phyloP scores from a whole-genome alignment of 108 stramenopile species.

The Schizochytrium sp. region DNA sequence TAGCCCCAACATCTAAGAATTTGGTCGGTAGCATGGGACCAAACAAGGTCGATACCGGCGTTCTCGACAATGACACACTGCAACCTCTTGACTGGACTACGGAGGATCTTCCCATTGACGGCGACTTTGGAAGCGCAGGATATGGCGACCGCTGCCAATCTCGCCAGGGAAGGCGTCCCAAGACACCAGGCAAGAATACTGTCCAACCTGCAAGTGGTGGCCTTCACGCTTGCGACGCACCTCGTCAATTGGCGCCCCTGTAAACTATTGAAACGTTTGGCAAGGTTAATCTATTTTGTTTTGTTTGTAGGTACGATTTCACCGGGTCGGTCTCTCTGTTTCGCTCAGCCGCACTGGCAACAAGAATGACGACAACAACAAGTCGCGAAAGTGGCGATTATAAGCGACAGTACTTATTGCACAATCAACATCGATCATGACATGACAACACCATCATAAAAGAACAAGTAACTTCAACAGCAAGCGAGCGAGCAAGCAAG shows the following conservation, averaged over 20 bases:
- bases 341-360: too few relatives aligned
- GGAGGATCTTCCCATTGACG: background rate
- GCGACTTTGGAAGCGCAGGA: background rate
- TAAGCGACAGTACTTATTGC: too few relatives aligned
- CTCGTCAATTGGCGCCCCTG: background rate
- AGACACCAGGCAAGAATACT: background rate
- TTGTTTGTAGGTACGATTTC: background rate
- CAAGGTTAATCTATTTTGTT: too few relatives aligned
- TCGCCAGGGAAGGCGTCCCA: background rate
- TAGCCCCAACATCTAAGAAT: background rate
- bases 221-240: background rate
- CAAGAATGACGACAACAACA: too few relatives aligned
- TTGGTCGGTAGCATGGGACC: too few relatives aligned
- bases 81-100: background rate
- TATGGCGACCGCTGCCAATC: slow-evolving; percentile 8
- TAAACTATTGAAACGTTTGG: background rate
- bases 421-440: too few relatives aligned
- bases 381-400: too few relatives aligned
- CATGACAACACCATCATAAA: too few relatives aligned
- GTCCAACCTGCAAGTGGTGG: background rate
- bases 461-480: too few relatives aligned
- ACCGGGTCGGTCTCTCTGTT: background rate
- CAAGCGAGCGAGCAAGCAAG: too few relatives aligned
- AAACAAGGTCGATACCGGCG: too few relatives aligned
- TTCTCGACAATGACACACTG: background rate